Evolutionary conservation across 768 basidiomycete species (phyloP).

Genomic region (Boletellus ananas): DNA sequence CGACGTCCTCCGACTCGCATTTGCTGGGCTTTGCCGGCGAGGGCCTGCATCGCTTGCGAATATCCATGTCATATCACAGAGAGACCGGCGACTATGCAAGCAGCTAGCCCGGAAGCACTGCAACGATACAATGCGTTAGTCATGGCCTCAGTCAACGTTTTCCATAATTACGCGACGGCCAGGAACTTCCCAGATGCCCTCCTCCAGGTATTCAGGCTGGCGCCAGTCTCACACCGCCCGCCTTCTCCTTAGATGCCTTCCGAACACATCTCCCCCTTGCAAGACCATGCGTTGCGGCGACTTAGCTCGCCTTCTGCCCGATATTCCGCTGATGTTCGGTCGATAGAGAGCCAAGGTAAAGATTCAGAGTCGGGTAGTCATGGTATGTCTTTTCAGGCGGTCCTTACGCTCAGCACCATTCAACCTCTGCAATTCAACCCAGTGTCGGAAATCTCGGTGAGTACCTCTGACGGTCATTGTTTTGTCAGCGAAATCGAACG

Average conservation of each 20-base stretch:
- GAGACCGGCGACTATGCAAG: too few species aligned
- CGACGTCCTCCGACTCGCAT: too few species aligned
- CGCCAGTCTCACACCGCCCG: conserved; percentile 2
- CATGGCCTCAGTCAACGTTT: background rate
- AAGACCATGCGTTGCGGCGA: conserved; percentile 16
- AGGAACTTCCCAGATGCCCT: conserved; percentile 20
- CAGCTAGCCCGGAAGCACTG: background rate
- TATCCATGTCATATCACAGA: too few species aligned
- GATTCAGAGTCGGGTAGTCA: conserved; percentile 14
- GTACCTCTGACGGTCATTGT: background rate
- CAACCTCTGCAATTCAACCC: background rate
- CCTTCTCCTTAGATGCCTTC: conserved; percentile 15
- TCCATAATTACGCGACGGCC: conserved; percentile 18
- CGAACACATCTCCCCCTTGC: conserved; percentile 9
- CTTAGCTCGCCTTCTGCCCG: conserved; percentile 5
- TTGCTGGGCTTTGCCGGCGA: too few species aligned
- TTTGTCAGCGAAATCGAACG: background rate
- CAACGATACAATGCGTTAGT: conserved; percentile 1
- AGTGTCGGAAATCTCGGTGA: conserved; percentile 21
- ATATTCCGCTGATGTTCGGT: conserved; percentile 9
- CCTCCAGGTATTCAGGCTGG: conserved; percentile 9
- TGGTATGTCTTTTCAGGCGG: conserved; percentile 16
- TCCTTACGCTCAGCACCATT: background rate
- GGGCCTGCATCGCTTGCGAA: too few species aligned
- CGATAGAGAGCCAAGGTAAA: conserved; percentile 22